Base-by-base conservation (phyloP, 768 basidiomycete genomes). In the Auricularia heimuer region DNA sequence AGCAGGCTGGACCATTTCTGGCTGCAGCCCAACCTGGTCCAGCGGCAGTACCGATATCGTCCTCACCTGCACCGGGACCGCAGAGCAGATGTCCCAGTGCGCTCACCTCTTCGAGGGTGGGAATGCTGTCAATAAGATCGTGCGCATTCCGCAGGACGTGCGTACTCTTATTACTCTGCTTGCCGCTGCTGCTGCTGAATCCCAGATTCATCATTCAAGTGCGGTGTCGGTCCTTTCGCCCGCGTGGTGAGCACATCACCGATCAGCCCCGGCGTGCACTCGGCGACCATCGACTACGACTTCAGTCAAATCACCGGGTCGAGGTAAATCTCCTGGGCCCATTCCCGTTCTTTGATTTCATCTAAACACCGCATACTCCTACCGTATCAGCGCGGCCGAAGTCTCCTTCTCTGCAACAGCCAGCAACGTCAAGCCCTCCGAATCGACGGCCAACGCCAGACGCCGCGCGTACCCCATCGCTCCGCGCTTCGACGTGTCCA, bases 1-100 rank as follows among this genome's bases (percentile, higher is more conserved):
- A 4, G 82, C 79, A 21, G 83, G 83, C 33, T 85, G 82, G 82
- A 74, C 76, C 35, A 82, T 84, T 51, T 68, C 83, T 24, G 77
- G 74, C 44, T 85, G 83, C 69, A 73, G 76, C 37, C 70, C 78
- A 3, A 75, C 78, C 64, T 66, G 65, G 65, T 16, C 51, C 18
- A 37, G 24, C 29, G 65, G 65, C 33, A n/a, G 35, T 12, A 51
- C 63, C 54, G 24, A 54, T 4, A 34, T 66, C 54, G 21, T 64
- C 4, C 42, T 64, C 37, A 60, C 54, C 7, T 66, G 65, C 51
- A 36, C 34, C 16, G 65, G 63, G 11, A 11, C 6, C 18, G 18
- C 63, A 21, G 44, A 64, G 18, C 63, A 63, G 21, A 62, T 62
- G 10, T 47, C 58, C 6, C 16, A 39, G 21, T 83, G 81, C 69